These are phyloP conservation scores for Pythium volutum DNA, from an alignment of 352 stramenopile species.

Conservation along the genomic window DNA sequence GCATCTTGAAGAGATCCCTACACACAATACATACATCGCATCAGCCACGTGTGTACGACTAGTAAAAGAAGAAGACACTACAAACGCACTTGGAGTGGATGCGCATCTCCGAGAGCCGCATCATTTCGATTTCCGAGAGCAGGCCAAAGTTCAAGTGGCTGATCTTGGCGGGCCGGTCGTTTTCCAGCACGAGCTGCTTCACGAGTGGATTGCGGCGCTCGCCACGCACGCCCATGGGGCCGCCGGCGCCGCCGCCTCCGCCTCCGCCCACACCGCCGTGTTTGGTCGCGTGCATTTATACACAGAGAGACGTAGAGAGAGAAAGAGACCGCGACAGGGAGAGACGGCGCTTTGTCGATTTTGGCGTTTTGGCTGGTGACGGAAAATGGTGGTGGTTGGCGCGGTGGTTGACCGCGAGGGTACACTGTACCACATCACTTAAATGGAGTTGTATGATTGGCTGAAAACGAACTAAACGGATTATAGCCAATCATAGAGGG, in stretches of 20 bases:
- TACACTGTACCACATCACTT: slow-evolving; percentile 1
- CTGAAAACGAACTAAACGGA: not conserved
- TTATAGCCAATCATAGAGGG: slow-evolving; percentile 6
- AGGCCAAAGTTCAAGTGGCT: slow-evolving; percentile 98
- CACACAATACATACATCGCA: not conserved
- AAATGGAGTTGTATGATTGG: slow-evolving; percentile 1
- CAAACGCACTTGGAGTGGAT: slow-evolving; percentile 78
- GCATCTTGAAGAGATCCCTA: slow-evolving; percentile 97
- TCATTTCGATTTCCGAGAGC: slow-evolving; percentile 95
- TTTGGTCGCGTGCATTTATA: slow-evolving; percentile 21
- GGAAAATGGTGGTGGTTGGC: slow-evolving; percentile 5
- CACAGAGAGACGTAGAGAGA: not conserved
- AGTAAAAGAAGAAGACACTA: no score
- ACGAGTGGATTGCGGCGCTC: slow-evolving; percentile 84
- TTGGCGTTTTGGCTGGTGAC: slow-evolving; percentile 12
- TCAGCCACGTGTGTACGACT: no score
- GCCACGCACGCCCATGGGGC: slow-evolving; percentile 28
- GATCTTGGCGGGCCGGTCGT: slow-evolving; percentile 92
- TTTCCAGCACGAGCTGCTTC: slow-evolving; percentile 88
- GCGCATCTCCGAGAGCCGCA: slow-evolving; percentile 94
- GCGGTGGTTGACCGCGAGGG: not conserved
- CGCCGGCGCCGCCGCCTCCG: slow-evolving; percentile 11
- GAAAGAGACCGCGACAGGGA: not conserved
- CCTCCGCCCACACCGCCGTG: slow-evolving; percentile 15
- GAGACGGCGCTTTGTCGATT: not conserved